A percentile compares a stretch with the other conserved stretches of the same genome.
Conservation (phyloP, 1,284 basidiomycete genomes). For the Cryptococcus sp. region DNA sequence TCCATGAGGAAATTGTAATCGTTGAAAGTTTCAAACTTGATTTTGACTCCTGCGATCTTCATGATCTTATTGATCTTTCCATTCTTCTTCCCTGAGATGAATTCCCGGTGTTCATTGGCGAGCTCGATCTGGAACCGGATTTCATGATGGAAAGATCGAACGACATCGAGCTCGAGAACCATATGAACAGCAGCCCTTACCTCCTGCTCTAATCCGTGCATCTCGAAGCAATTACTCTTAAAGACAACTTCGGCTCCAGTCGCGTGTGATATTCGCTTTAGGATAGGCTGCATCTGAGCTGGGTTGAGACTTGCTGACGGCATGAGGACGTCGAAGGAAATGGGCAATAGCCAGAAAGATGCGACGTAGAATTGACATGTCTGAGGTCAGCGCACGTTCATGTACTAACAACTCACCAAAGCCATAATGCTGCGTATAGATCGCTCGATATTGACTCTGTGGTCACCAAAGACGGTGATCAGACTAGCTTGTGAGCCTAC, state of each 20-base stretch:
- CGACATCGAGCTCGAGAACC: conserved; percentile 83
- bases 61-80: conserved; percentile 99
- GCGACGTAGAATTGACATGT: conserved; percentile 94
- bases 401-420: conserved; percentile 59
- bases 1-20: conserved; percentile 99
- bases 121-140: conserved; percentile 98
- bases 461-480: conserved; percentile 91
- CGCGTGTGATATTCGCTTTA: conserved; percentile 79
- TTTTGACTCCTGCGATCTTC: conserved; percentile 92
- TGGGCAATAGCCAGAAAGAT: conserved; percentile 89
- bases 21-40: conserved; percentile 98
- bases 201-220: conserved; percentile 92
- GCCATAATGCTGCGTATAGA: conserved; percentile 95
- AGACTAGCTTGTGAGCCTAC: conserved; percentile 69
- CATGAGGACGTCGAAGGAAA: conserved; percentile 86
- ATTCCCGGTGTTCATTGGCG: conserved; percentile 95
- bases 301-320: conserved; percentile 71
- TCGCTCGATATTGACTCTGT: conserved; percentile 89
- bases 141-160: conserved; percentile 91
- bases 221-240: conserved; percentile 96
- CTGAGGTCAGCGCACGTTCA: conserved; percentile 48
- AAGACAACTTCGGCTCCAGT: conserved; percentile 94
- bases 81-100: conserved; percentile 97
- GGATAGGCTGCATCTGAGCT: conserved; percentile 73
- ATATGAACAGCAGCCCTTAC: conserved; percentile 79